Conservation (phyloP, 2,329 filamentous ascomycete species). For the Sporothrix luriei region DNA sequence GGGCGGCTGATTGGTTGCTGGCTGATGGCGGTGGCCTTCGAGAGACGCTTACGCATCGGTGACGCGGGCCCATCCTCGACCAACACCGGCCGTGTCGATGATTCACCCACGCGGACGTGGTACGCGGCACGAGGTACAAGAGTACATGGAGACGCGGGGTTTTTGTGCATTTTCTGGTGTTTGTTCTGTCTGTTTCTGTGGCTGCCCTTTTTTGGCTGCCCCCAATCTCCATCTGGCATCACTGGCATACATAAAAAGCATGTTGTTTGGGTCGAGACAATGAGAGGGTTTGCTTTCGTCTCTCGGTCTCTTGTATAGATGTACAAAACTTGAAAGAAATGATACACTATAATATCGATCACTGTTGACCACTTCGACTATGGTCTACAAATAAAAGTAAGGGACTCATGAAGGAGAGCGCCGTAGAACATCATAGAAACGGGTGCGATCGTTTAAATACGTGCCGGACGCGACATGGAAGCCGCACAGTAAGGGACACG, state of each 20-base stretch:
- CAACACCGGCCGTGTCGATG: background rate
- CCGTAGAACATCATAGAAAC: no score
- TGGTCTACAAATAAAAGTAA: no score
- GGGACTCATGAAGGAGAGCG: no score
- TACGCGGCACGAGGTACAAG: background rate
- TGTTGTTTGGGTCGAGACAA: slow-evolving; percentile 5
- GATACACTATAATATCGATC: background rate
- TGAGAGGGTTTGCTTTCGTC: background rate
- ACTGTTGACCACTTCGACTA: no score
- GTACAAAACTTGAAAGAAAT: background rate
- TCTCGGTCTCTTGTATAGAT: slow-evolving; percentile 25
- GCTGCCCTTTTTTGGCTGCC: background rate
- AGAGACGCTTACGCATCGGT: slow-evolving; percentile 3
- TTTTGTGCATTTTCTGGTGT: background rate
- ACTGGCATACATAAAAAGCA: slow-evolving; percentile 23
- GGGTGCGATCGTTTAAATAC: no score
- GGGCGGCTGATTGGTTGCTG: background rate
- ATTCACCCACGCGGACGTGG: no score
- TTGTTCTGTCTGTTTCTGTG: background rate
- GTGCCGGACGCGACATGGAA: no score
- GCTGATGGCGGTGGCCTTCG: background rate
- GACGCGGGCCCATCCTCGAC: background rate
- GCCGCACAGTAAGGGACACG: no score
- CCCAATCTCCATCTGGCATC: slow-evolving; percentile 9
- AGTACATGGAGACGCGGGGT: background rate